Evolutionary conservation across 257 asterid genomes (phyloP).

Genomic region (Capsicum chinense): DNA sequence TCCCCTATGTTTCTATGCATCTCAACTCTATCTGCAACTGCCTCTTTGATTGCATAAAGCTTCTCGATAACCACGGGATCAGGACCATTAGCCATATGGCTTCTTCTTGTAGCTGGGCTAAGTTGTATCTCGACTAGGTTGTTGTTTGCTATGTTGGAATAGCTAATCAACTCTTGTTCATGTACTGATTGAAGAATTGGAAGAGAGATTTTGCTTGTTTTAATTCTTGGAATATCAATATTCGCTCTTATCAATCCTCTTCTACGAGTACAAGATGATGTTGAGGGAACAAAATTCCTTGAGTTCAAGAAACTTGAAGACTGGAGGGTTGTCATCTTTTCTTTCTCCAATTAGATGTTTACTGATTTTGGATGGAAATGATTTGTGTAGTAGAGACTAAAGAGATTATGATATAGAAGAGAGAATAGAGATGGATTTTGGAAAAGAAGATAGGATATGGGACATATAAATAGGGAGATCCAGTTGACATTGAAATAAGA

Average conservation of each 20-base stretch:
- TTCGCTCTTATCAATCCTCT: neutral
- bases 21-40: constrained; percentile 63
- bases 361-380: neutral
- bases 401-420: neutral
- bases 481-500: constrained; percentile 5
- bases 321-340: neutral
- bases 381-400: neutral
- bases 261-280: neutral
- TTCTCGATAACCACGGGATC: constrained; percentile 43
- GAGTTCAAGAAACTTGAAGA: neutral
- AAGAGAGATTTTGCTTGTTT: neutral
- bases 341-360: neutral
- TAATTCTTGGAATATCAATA: constrained; percentile 16
- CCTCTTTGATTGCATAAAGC: constrained; percentile 59
- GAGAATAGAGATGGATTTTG: neutral
- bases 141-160: neutral
- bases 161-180: neutral
- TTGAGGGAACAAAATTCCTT: neutral
- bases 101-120: constrained; percentile 10
- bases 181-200: neutral
- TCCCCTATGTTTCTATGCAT: constrained; percentile 63
- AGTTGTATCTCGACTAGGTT: constrained; percentile 10
- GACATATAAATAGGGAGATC: neutral
- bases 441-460: neutral
- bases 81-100: constrained; percentile 2